phyloP scores from a whole-genome alignment of 163 green algal genomes.

The Chlamydomonas reinhardtii region DNA sequence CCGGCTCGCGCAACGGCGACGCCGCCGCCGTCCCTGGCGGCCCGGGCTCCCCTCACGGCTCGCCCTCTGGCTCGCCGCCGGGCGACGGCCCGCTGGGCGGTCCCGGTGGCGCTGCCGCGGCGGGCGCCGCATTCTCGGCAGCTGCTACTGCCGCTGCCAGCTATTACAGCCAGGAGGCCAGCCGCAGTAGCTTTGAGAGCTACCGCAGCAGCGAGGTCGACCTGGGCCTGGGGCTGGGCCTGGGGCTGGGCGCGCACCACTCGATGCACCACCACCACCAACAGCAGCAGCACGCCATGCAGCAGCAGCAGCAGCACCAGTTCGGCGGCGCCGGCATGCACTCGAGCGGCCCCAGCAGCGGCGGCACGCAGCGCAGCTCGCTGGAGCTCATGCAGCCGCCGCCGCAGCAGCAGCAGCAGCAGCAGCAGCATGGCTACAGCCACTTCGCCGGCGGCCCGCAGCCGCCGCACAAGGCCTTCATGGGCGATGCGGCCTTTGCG shows the following conservation, averaged over 20 bases:
- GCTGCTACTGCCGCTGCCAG: conserved; percentile 14
- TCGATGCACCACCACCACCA: background rate
- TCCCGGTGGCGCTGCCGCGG: background rate
- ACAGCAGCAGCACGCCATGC: too few relatives aligned
- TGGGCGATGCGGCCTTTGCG: too few relatives aligned
- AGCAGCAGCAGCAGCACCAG: background rate
- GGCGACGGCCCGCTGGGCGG: background rate
- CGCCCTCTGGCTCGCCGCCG: conserved; percentile 16
- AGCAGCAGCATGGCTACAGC: too few relatives aligned
- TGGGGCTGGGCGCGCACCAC: background rate
- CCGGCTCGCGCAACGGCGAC: background rate
- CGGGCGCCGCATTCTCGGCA: background rate
- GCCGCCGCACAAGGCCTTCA: too few relatives aligned
- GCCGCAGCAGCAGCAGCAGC: too few relatives aligned
- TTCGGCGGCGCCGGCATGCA: background rate
- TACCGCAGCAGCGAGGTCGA: conserved; percentile 39
- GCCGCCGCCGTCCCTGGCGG: background rate
- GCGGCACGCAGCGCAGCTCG: background rate
- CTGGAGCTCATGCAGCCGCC: conserved; percentile 14
- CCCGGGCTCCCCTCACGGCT: background rate
- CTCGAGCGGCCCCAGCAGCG: conserved; percentile 24
- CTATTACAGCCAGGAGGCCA: conserved; percentile 44
- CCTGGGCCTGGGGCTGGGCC: background rate
- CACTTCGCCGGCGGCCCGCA: too few relatives aligned
- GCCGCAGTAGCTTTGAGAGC: conserved; percentile 48